A percentile compares a stretch with the other conserved stretches of the same genome.
These are phyloP conservation scores for Pichia sp. DNA, from an alignment of 1,139 yeast genomes.

Conservation along the genomic window DNA sequence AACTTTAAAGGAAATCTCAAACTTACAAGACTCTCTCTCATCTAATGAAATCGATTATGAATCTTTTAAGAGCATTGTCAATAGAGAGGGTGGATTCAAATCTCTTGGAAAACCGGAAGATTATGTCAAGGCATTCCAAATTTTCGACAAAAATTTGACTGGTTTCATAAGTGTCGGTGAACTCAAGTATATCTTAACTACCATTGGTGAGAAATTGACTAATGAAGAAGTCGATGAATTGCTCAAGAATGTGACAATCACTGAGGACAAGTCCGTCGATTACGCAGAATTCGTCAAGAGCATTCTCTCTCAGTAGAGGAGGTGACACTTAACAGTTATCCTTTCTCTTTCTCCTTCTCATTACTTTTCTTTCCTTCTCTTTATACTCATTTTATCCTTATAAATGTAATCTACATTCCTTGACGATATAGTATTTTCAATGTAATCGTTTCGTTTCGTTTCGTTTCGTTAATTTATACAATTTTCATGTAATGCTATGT, in stretches of 20 bases:
- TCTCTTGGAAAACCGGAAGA: constrained; percentile 94
- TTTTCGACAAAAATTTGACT: constrained; percentile 90
- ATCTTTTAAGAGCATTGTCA: constrained; percentile 68
- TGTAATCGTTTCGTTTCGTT: too few species aligned
- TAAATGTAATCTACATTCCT: too few species aligned
- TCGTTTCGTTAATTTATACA: too few species aligned
- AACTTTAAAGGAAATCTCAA: constrained; percentile 80
- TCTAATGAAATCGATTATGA: constrained; percentile 56
- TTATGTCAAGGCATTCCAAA: constrained; percentile 95
- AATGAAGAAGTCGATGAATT: constrained; percentile 94
- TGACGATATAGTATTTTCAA: too few species aligned
- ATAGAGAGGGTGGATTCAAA: constrained; percentile 86
- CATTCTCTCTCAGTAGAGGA: constrained; percentile 79
- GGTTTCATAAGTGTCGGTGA: constrained; percentile 98
- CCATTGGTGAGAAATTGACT: constrained; percentile 85
- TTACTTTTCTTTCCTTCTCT: too few species aligned
- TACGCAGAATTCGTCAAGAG: constrained; percentile 93
- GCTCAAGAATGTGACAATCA: constrained; percentile 89
- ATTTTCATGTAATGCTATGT: constrained; percentile 18
- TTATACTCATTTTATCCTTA: too few species aligned
- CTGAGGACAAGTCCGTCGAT: constrained; percentile 91
- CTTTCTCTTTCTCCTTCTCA: too few species aligned
- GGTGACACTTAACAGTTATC: too few species aligned
- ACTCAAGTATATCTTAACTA: constrained; percentile 84
- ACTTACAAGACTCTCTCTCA: constrained; percentile 41